Evolutionary conservation across 345 rosid species (phyloP), one percentile per base, ranked within the genome.

Genomic region (Rhodamnia rubescens): DNA sequence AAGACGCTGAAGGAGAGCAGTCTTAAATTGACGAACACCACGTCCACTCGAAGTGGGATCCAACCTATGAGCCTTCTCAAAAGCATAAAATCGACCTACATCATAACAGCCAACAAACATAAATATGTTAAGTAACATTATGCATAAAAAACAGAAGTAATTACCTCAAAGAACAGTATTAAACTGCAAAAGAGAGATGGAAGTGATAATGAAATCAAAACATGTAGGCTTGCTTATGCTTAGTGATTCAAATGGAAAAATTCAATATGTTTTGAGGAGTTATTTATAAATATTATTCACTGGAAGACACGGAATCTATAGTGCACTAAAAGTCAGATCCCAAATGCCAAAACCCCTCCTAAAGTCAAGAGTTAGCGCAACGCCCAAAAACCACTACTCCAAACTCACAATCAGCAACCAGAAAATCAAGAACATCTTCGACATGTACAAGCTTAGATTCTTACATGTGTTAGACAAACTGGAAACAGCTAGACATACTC

Each of bases 1-100:
- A 54, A 98, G 97, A 85, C 98, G 99, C 85, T 98, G 99, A 85
- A 98, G 95, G 20, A 98, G 99, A 26, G 99, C 98, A 85, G 99
- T 98, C 92, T 98, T 98, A 88, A 98, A 98, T 85, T 98, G 99
- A 32, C 99, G 96, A 90, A 98, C 99, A 85, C 99, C 99, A 81
- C 99, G 92, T 86, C 99, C 99, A 88, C 99, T 94, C 16, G 99
- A 98, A 56, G 93, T 98, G 52, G 99, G 98, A 90, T 98, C 99
- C 93, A 98, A 81, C 88, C 95, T 94, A 83, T 96, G 99, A 87
- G 99, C 99, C 89, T 96, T 96, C 92, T 95, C 98, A 84, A 96
- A 98, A 49, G 99, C 99, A 91, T 98, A 98, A 87, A 96, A 98
- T 83, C 99, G 98, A 85, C 99, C 99, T 98, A 86, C 84, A 80